A percentile compares a stretch with the other conserved stretches of the same genome.
These are phyloP conservation scores for Macadamia tetraphylla DNA, from an alignment of 164 flowering plant species.

Conservation along the genomic window DNA sequence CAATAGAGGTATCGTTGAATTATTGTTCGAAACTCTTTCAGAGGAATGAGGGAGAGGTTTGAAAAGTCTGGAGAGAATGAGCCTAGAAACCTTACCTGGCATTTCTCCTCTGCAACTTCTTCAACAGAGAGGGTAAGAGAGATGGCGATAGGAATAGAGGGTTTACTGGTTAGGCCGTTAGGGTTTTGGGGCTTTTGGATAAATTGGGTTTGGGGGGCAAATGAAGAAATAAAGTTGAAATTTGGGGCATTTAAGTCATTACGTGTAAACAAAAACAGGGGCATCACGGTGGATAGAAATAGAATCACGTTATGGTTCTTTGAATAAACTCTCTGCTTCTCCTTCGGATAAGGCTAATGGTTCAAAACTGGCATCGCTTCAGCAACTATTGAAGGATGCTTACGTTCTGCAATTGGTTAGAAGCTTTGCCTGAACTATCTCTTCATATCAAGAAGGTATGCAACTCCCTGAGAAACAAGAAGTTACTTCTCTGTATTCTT, in stretches of 20 bases:
- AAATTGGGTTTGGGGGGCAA: too few relatives aligned
- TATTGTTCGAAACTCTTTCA: not conserved
- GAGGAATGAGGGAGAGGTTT: constrained; percentile 2
- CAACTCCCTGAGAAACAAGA: not conserved
- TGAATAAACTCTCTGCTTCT: not conserved
- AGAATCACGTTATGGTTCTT: not conserved
- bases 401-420: not conserved
- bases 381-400: not conserved
- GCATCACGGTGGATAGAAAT: too few relatives aligned
- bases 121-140: too few relatives aligned
- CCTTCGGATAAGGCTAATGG: not conserved
- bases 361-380: not conserved
- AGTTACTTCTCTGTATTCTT: not conserved
- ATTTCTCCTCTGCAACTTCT: not conserved
- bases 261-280: not conserved
- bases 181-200: constrained; percentile 1
- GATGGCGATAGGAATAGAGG: not conserved
- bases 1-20: not conserved
- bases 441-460: not conserved
- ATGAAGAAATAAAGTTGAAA: not conserved
- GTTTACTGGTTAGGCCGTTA: not conserved
- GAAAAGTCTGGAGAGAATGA: constrained; percentile 5
- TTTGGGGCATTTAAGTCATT: constrained; percentile 2
- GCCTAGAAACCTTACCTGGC: constrained; percentile 11
- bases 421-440: constrained; percentile 2